These are phyloP conservation scores for Tylopilus orsonianus DNA, from an alignment of 1,284 basidiomycete genomes.

Conservation along the genomic window DNA sequence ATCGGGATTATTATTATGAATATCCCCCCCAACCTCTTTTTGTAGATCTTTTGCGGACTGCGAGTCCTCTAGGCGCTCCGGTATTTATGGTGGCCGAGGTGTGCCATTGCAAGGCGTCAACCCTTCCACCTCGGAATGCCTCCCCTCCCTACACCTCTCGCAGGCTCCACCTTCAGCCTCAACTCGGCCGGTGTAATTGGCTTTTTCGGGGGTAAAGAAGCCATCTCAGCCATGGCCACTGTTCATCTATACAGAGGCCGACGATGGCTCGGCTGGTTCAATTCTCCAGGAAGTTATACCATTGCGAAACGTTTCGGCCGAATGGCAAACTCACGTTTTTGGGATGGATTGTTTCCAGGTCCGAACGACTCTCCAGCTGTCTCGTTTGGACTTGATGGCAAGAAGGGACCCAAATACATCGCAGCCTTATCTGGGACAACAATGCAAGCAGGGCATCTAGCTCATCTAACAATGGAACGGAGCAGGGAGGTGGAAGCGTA, in stretches of 20 bases:
- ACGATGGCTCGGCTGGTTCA: conserved; percentile 37
- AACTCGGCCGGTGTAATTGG: conserved; percentile 28
- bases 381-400: conserved; percentile 31
- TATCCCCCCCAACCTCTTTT: neutral
- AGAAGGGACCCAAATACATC: conserved; percentile 25
- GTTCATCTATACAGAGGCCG: conserved; percentile 28
- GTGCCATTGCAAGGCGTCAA: neutral
- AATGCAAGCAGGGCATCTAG: conserved; percentile 28
- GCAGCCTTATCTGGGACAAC: conserved; percentile 26
- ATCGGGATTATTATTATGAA: neutral
- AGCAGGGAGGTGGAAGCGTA: neutral
- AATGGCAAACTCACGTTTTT: conserved; percentile 31
- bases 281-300: conserved; percentile 32
- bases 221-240: conserved; percentile 31
- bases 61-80: neutral
- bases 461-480: conserved; percentile 20
- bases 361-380: conserved; percentile 19
- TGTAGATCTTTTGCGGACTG: neutral
- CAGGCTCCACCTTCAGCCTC: conserved; percentile 17
- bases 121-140: conserved; percentile 12
- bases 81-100: neutral
- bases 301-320: conserved; percentile 30
- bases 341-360: conserved; percentile 33
- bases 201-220: conserved; percentile 35
- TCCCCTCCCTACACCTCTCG: conserved; percentile 16